Evolutionary conservation across 768 basidiomycete species (phyloP).

Genomic region (Boletellus ananas): DNA sequence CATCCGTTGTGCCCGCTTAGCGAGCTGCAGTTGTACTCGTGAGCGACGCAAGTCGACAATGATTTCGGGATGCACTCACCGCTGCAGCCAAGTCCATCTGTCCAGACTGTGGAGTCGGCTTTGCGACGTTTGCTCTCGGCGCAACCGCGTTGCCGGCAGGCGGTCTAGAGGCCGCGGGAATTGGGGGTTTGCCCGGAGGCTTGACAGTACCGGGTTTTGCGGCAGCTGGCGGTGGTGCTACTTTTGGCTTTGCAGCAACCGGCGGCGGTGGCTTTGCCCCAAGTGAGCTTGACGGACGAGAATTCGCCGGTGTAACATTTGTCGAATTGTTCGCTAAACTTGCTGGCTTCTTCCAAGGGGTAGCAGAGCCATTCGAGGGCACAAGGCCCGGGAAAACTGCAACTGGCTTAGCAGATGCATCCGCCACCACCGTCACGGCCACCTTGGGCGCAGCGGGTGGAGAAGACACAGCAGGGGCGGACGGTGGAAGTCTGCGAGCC

Average conservation of each 20-base stretch:
- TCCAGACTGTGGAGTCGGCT: constrained; percentile 44
- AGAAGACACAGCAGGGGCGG: constrained; percentile 35
- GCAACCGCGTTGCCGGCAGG: constrained; percentile 33
- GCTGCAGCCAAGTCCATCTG: constrained; percentile 84
- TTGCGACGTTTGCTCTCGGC: constrained; percentile 38
- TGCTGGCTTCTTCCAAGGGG: constrained; percentile 69
- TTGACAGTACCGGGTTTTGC: constrained; percentile 52
- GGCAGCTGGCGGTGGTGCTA: constrained; percentile 52
- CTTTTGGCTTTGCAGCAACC: constrained; percentile 62
- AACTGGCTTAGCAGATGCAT: constrained; percentile 70
- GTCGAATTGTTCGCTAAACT: constrained; percentile 31
- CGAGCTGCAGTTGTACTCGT: constrained; percentile 46
- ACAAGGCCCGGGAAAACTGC: constrained; percentile 80
- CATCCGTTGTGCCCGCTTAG: constrained; percentile 70
- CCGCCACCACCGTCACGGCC: constrained; percentile 41
- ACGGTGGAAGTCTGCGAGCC: constrained; percentile 41
- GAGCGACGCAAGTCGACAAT: not conserved
- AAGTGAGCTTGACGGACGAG: constrained; percentile 49
- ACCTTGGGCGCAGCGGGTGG: constrained; percentile 34
- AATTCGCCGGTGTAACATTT: constrained; percentile 41
- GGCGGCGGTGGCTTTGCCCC: constrained; percentile 56
- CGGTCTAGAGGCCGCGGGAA: constrained; percentile 57
- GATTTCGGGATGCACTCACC: constrained; percentile 40
- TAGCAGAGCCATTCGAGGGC: constrained; percentile 59
- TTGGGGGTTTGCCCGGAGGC: constrained; percentile 54